phyloP scores from a whole-genome alignment of 768 basidiomycete genomes.

The Baorangia bicolor region DNA sequence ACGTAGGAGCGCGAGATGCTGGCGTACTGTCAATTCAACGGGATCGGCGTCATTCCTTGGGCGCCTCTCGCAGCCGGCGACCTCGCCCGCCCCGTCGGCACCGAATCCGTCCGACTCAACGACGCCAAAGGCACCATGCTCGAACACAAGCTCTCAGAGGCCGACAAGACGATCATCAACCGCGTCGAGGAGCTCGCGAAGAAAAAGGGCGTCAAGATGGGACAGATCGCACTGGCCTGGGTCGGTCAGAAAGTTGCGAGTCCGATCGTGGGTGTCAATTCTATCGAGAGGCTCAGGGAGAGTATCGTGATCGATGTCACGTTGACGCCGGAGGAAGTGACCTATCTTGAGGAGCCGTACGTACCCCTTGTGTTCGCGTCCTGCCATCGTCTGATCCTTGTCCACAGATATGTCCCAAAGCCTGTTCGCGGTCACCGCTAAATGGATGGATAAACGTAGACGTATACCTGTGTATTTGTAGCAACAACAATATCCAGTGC shows the following conservation, averaged over 20 bases:
- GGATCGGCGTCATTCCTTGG: constrained; percentile 55
- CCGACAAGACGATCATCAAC: constrained; percentile 36
- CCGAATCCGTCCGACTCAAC: constrained; percentile 25
- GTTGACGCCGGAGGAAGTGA: constrained; percentile 32
- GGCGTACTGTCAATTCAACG: constrained; percentile 44
- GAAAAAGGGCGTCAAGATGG: constrained; percentile 42
- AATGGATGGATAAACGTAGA: not conserved
- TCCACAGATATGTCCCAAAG: constrained; percentile 19
- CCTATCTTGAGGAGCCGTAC: constrained; percentile 32
- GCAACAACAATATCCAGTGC: not conserved
- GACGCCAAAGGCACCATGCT: constrained; percentile 17
- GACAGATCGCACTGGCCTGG: constrained; percentile 48
- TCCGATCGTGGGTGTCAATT: constrained; percentile 44
- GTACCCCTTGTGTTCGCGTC: not conserved
- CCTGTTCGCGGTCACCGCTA: constrained; percentile 19
- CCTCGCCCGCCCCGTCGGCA: constrained; percentile 38
- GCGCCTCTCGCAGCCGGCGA: constrained; percentile 40
- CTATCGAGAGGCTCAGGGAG: constrained; percentile 30
- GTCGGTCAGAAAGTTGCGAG: constrained; percentile 38
- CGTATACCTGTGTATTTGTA: constrained; percentile 6
- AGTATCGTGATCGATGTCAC: constrained; percentile 25
- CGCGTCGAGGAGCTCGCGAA: constrained; percentile 43
- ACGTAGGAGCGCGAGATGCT: too few relatives aligned
- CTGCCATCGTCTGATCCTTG: not conserved
- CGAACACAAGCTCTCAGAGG: constrained; percentile 26